Evolutionary conservation across 352 stramenopile species (phyloP).

Genomic region (Phytophthora idaei): DNA sequence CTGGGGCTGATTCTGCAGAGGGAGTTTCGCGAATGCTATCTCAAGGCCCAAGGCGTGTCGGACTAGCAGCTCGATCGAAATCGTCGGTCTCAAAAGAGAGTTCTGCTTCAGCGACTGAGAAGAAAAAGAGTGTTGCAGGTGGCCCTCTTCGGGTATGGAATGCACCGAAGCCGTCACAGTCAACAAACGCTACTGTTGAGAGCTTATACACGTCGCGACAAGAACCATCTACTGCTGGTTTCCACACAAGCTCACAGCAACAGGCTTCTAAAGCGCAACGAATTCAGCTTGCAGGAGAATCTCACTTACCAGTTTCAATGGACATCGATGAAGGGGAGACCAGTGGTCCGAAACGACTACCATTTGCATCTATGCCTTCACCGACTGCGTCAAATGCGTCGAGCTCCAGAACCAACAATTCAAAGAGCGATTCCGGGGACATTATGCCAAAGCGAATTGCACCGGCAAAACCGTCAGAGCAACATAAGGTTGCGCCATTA

Average conservation of each 20-base stretch:
- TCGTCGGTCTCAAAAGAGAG: slow-evolving; percentile 28
- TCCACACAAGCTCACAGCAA: slow-evolving; percentile 41
- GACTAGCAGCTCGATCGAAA: slow-evolving; percentile 38
- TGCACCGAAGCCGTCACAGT: slow-evolving; percentile 27
- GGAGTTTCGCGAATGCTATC: slow-evolving; percentile 44
- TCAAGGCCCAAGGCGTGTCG: slow-evolving; percentile 47
- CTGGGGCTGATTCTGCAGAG: slow-evolving; percentile 18
- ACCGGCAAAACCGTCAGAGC: slow-evolving; percentile 21
- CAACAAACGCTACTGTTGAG: slow-evolving; percentile 31
- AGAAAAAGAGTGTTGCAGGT: slow-evolving; percentile 21
- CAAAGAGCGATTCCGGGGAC: slow-evolving; percentile 16
- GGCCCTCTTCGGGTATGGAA: slow-evolving; percentile 50
- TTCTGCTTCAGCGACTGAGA: slow-evolving; percentile 20
- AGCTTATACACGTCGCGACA: slow-evolving; percentile 36
- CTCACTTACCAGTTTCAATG: slow-evolving; percentile 18
- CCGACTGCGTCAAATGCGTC: slow-evolving; percentile 37
- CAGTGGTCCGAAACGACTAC: slow-evolving; percentile 19
- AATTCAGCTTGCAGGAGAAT: slow-evolving; percentile 38
- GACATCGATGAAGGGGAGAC: slow-evolving; percentile 25
- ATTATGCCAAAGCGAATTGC: slow-evolving; percentile 21
- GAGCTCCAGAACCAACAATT: slow-evolving; percentile 31
- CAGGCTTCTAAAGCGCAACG: slow-evolving; percentile 39
- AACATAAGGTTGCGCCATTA: slow-evolving; percentile 10
- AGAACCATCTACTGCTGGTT: slow-evolving; percentile 35
- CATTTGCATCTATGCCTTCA: slow-evolving; percentile 16